Percentiles rank a stretch among this genome's conserved stretches.
Evolutionary conservation across 495 filamentous ascomycete genomes (phyloP).

Genomic region (Penicillium crystallinum): DNA sequence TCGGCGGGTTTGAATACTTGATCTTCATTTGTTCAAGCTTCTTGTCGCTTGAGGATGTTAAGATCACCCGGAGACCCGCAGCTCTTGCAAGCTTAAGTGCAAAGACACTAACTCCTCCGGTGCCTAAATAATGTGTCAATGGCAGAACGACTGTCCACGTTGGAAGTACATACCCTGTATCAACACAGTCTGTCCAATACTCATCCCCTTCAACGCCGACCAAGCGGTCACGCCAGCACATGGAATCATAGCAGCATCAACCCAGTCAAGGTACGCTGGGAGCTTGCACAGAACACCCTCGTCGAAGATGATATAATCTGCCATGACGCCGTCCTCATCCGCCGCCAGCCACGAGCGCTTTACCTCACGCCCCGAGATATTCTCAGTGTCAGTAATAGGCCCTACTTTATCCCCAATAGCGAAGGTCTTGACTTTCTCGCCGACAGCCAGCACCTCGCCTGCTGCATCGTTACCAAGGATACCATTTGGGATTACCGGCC

Average conservation of each 20-base stretch:
- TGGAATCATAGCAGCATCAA: constrained; percentile 25
- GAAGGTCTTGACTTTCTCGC: constrained; percentile 22
- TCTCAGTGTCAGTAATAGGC: constrained; percentile 28
- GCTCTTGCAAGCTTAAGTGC: constrained; percentile 32
- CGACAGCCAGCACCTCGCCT: constrained; percentile 32
- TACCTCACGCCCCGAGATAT: constrained; percentile 21
- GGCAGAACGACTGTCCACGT: too few relatives aligned
- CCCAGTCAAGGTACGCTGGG: constrained; percentile 28
- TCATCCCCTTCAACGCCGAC: constrained; percentile 28
- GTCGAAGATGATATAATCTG: constrained; percentile 31
- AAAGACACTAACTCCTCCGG: constrained; percentile 32
- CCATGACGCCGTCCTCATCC: constrained; percentile 35
- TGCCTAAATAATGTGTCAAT: constrained; percentile 11
- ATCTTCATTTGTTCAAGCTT: constrained; percentile 25
- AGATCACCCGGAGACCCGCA: constrained; percentile 27
- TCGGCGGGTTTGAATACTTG: constrained; percentile 11
- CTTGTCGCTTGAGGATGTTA: constrained; percentile 33
- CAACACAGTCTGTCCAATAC: constrained; percentile 33
- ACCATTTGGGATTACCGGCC: constrained; percentile 28
- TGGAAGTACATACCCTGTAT: constrained; percentile 36
- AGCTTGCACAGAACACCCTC: constrained; percentile 23
- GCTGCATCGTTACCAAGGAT: constrained; percentile 35
- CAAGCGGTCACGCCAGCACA: constrained; percentile 41
- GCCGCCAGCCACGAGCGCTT: constrained; percentile 29
- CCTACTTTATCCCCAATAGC: constrained; percentile 26